phyloP scores from a whole-genome alignment of 2,329 filamentous ascomycete species.

The Penicillium capsulatum region DNA sequence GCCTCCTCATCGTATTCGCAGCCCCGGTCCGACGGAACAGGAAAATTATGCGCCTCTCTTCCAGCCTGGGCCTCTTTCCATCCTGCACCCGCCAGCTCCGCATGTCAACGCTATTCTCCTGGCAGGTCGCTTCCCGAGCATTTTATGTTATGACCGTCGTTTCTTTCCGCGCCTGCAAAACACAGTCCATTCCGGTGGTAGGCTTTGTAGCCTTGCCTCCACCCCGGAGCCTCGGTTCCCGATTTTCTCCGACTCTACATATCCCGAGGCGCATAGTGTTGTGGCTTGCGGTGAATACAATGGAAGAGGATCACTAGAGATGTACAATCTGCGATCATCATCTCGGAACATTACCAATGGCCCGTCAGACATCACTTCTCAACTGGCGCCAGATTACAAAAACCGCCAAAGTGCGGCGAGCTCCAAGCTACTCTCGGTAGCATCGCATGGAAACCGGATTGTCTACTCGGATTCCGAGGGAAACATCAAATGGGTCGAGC shows the following conservation, averaged over 20 bases:
- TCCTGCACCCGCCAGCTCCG: constrained; percentile 67
- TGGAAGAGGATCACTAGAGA: constrained; percentile 79
- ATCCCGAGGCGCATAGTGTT: constrained; percentile 60
- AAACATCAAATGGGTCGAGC: constrained; percentile 83
- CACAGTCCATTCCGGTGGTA: constrained; percentile 78
- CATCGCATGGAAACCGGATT: constrained; percentile 74
- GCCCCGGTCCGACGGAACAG: constrained; percentile 32
- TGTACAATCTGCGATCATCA: constrained; percentile 55
- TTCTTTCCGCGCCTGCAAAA: constrained; percentile 73
- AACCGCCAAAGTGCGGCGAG: constrained; percentile 80
- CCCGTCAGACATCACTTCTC: constrained; percentile 26
- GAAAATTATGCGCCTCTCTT: constrained; percentile 65
- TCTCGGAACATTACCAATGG: constrained; percentile 25
- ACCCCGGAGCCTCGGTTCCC: constrained; percentile 56
- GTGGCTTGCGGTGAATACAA: constrained; percentile 88
- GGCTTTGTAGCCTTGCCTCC: constrained; percentile 67
- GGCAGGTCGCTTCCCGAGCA: constrained; percentile 80
- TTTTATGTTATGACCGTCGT: constrained; percentile 83
- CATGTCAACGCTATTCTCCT: constrained; percentile 78
- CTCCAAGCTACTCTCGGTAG: constrained; percentile 76
- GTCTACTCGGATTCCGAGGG: constrained; percentile 82
- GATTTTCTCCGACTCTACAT: constrained; percentile 31
- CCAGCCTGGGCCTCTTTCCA: constrained; percentile 75
- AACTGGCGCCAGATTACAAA: constrained; percentile 48
- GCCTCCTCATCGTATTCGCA: constrained; percentile 37